Evolutionary conservation across 257 asterid genomes (phyloP).

Genomic region (Haberlea rhodopensis): DNA sequence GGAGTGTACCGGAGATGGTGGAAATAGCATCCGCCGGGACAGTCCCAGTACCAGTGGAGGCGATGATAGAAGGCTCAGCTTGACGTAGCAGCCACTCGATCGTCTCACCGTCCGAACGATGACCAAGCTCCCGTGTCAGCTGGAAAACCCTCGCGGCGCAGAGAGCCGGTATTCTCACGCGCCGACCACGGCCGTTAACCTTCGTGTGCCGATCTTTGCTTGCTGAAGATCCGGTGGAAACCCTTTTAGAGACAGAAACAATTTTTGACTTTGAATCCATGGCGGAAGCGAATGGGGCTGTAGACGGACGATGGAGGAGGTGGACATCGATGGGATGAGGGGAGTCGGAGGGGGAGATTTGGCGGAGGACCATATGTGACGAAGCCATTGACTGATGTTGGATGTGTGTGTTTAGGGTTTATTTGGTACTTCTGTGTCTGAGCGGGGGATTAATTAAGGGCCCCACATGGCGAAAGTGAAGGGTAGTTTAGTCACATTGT

Average conservation of each 20-base stretch:
- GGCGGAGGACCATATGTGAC: conserved; percentile 33
- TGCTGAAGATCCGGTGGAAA: conserved; percentile 6
- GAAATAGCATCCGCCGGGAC: conserved; percentile 45
- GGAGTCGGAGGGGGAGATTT: conserved; percentile 4
- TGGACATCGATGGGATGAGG: not conserved
- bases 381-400: conserved; percentile 28
- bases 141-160: conserved; percentile 84
- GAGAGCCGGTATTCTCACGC: conserved; percentile 76
- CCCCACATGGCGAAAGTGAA: conserved; percentile 21
- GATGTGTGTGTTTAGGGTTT: conserved; percentile 30
- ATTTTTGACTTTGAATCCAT: conserved; percentile 8
- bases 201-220: conserved; percentile 72
- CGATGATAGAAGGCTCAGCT: conserved; percentile 61
- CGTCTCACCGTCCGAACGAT: conserved; percentile 79
- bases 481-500: not conserved
- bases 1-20: conserved; percentile 24
- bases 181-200: conserved; percentile 85
- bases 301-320: conserved; percentile 9
- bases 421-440: conserved; percentile 24
- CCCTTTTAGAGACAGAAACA: conserved; percentile 5
- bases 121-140: conserved; percentile 74
- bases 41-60: conserved; percentile 70
- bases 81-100: conserved; percentile 78
- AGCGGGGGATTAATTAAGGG: conserved; percentile 4
- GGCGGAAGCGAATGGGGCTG: not conserved